phyloP scores from a whole-genome alignment of 2,329 filamentous ascomycete genomes.

The Neoascochyta sp. region DNA sequence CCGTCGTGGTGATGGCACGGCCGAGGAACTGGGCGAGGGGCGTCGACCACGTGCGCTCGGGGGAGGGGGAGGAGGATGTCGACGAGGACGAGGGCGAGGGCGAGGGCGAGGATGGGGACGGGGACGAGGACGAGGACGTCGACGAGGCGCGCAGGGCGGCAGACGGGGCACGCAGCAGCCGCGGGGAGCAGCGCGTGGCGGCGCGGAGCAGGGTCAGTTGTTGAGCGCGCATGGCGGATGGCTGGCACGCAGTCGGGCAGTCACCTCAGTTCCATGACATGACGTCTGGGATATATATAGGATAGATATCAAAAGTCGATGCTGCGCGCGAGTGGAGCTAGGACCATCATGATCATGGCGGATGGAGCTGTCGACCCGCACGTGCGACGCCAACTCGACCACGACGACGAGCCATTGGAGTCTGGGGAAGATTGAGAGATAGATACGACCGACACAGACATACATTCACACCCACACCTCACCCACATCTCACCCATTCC shows the following conservation, averaged over 20 bases:
- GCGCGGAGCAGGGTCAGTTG: conserved; percentile 25
- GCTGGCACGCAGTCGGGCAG: too few species aligned
- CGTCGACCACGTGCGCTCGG: conserved; percentile 73
- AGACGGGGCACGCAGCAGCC: conserved; percentile 2
- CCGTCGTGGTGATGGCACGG: conserved; percentile 82
- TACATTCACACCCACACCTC: background rate
- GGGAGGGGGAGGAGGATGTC: conserved; percentile 9
- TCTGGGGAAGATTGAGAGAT: too few species aligned
- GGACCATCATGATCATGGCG: too few species aligned
- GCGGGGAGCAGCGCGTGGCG: conserved; percentile 17
- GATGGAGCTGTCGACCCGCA: too few species aligned
- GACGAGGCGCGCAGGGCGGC: conserved; percentile 39
- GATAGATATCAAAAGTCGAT: too few species aligned
- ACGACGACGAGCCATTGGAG: too few species aligned
- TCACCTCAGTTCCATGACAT: conserved; percentile 34
- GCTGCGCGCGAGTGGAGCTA: too few species aligned
- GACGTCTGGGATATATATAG: conserved; percentile 30
- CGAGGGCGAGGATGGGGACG: conserved; percentile 11
- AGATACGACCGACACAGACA: conserved; percentile 1
- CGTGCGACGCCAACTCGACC: too few species aligned
- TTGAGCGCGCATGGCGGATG: conserved; percentile 28
- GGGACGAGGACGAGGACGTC: conserved; percentile 11
- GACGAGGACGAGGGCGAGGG: conserved; percentile 10
- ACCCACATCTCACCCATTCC: conserved; percentile 1
- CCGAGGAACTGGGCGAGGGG: conserved; percentile 83